Base-by-base conservation (phyloP, 331 rosid species). In the Acacia concinna region DNA sequence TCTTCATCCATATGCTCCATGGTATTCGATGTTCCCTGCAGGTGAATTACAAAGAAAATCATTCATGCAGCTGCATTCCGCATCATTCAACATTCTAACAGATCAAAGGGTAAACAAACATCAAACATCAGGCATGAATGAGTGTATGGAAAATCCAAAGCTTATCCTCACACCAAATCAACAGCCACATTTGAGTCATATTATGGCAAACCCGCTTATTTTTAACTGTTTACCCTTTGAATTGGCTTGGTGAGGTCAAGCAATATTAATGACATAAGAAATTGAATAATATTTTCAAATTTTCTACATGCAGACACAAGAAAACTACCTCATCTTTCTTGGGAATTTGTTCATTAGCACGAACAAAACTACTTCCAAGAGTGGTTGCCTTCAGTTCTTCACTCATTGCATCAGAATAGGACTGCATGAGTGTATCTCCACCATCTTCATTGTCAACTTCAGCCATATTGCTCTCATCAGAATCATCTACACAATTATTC, bases 381-480 rank as follows among this genome's bases (percentile, higher is more conserved):
- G 93, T 87, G 12, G 97, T 88, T 68, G 83, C 79, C 89, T 90
- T 91, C 66, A 96, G 78, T 72, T 96, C 88, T 71, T 89, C 86
- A 80, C 84, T 89, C 88, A 96, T 82, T 60, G 84, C 93, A 78
- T 90, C 93, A 75, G 94, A 84, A 84, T 96, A 96, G 78, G 95
- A 87, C 71, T 37, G 91, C 91, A 77, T 79, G 88, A 96, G 91
- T 68, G 70, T 23, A 76, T 90, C 87, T 47, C 87, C 90, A 38
- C 79, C 82, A 35, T 86, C 86, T 21, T 77, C 88, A 31, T 75
- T 49, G 34, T 78, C 82, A 69, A 86, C 64, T 74, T 88, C 87
- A 60, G 37, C 93, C 70, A 35, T 59, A 73, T 88, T 94, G 75
- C 89, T 82, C 27, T 85, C 99, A 52, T 89, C 96, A 10, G 90